These are phyloP conservation scores for Ambrosia artemisiifolia DNA, from an alignment of 129 eudicot species.

Conservation along the genomic window DNA sequence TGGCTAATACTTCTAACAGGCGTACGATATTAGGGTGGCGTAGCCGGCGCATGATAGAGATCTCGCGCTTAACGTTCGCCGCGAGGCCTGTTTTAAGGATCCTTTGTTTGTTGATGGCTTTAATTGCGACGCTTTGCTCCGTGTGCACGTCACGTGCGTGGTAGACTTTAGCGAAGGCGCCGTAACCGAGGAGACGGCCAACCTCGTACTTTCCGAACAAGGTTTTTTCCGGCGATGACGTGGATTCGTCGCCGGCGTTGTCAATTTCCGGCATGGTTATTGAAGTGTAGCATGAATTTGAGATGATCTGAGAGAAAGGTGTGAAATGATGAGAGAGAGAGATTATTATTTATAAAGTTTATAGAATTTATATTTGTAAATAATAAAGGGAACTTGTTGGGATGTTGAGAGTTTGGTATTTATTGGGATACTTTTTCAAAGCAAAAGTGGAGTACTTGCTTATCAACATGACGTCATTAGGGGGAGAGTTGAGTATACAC, in stretches of 20 bases:
- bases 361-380: not conserved
- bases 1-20: conserved; percentile 40
- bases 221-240: conserved; percentile 20
- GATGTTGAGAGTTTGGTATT: conserved; percentile 8
- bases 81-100: conserved; percentile 39
- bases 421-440: not conserved
- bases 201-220: conserved; percentile 44
- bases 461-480: not conserved
- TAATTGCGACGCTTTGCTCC: conserved; percentile 46
- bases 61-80: conserved; percentile 46
- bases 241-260: conserved; percentile 21
- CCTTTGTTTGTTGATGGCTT: conserved; percentile 36
- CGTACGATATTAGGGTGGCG: conserved; percentile 49
- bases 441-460: not conserved
- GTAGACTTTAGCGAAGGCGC: conserved; percentile 51
- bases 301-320: conserved; percentile 12
- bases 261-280: conserved; percentile 26
- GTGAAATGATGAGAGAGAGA: conserved; percentile 12
- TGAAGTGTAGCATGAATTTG: conserved; percentile 15
- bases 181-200: conserved; percentile 43
- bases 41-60: conserved; percentile 49
- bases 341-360: not conserved
- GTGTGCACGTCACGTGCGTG: conserved; percentile 35
- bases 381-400: not conserved
- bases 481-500: not conserved